A percentile compares a stretch with the other conserved stretches of the same genome.
Conservation (phyloP, 2,329 filamentous ascomycete genomes). For the Penicillium sp. region DNA sequence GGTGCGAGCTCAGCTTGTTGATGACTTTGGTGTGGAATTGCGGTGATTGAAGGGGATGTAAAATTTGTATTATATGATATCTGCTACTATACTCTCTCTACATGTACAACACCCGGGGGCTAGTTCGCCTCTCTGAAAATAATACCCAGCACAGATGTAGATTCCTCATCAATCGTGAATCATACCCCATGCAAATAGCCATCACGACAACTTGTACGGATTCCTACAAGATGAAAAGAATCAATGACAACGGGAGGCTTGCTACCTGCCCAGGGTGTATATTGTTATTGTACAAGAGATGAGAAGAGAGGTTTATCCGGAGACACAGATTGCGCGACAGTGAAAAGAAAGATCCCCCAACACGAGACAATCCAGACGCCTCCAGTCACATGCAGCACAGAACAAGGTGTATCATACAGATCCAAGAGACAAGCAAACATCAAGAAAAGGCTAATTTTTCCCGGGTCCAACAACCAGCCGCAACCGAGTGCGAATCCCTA, state of each 20-base stretch:
- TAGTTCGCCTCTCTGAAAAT: not conserved
- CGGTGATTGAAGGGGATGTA: slow-evolving; percentile 54
- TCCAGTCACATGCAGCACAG: slow-evolving; percentile 38
- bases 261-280: slow-evolving; percentile 26
- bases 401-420: slow-evolving; percentile 42
- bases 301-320: slow-evolving; percentile 41
- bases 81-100: slow-evolving; percentile 11
- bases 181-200: not conserved
- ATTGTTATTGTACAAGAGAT: slow-evolving; percentile 47
- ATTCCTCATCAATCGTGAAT: not conserved
- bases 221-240: slow-evolving; percentile 4
- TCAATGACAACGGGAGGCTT: slow-evolving; percentile 24
- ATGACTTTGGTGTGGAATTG: slow-evolving; percentile 78
- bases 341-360: slow-evolving; percentile 30
- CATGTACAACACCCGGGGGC: slow-evolving; percentile 23
- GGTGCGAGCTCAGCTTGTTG: slow-evolving; percentile 69
- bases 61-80: slow-evolving; percentile 27
- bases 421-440: slow-evolving; percentile 37
- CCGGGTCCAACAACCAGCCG: slow-evolving; percentile 31
- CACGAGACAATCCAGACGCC: slow-evolving; percentile 40
- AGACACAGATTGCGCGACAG: slow-evolving; percentile 30
- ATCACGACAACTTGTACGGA: too few species aligned
- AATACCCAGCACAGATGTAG: not conserved
- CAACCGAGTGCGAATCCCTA: slow-evolving; percentile 32
- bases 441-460: slow-evolving; percentile 30